Evolutionary conservation across 371 early-diverging fungal species (phyloP).

Genomic region (Mortierella sp.): DNA sequence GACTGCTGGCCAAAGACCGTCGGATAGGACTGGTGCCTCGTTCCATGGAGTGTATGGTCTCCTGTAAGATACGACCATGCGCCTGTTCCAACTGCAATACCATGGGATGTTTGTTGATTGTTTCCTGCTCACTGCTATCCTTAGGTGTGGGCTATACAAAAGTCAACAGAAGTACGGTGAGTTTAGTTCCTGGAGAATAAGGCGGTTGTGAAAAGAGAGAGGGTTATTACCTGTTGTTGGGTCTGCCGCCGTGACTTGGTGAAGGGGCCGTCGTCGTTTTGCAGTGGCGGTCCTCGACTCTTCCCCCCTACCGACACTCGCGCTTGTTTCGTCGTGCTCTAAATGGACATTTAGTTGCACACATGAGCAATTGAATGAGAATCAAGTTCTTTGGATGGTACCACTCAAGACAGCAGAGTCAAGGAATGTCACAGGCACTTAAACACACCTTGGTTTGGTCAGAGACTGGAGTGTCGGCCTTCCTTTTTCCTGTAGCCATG

Average conservation of each 20-base stretch:
- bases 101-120: neutral
- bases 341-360: neutral
- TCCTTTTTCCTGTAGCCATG: slow-evolving; percentile 2
- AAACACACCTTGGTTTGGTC: neutral
- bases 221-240: neutral
- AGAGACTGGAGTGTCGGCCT: neutral
- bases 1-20: neutral
- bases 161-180: neutral
- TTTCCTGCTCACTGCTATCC: neutral
- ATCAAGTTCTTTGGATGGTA: too few species aligned
- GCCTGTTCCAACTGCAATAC: neutral
- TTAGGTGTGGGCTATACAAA: neutral
- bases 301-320: neutral
- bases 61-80: neutral
- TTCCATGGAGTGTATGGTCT: neutral
- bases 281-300: neutral
- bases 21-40: neutral
- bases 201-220: neutral
- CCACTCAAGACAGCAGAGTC: neutral
- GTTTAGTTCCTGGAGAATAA: neutral
- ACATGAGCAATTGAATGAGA: neutral
- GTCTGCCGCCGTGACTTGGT: neutral
- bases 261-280: neutral
- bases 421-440: neutral
- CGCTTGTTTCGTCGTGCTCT: neutral